Percentiles rank a stretch among this genome's conserved stretches.
Evolutionary conservation across 2,329 filamentous ascomycete genomes (phyloP).

Genomic region (Monosporascus sp.): DNA sequence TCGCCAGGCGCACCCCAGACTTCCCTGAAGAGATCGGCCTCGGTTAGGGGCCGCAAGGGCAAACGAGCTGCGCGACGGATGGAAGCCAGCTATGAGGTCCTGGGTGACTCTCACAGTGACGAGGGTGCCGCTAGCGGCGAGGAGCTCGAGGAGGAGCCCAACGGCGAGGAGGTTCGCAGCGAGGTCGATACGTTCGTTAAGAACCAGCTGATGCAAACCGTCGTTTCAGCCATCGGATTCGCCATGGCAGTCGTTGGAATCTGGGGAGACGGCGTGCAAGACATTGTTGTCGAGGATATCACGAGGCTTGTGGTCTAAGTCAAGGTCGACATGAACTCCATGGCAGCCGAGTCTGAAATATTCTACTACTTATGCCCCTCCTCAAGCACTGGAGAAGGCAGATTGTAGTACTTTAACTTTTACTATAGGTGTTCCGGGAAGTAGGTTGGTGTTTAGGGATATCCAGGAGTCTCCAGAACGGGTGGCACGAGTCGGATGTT

Average conservation of each 20-base stretch:
- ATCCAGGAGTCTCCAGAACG: constrained; percentile 1
- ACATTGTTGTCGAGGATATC: background rate
- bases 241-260: constrained; percentile 59
- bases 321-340: too few species aligned
- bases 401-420: background rate
- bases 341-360: background rate
- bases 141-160: constrained; percentile 43
- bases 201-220: constrained; percentile 50
- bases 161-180: constrained; percentile 58
- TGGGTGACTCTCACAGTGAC: constrained; percentile 45
- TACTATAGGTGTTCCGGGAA: background rate
- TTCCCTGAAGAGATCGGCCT: constrained; percentile 22
- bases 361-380: background rate
- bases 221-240: constrained; percentile 52
- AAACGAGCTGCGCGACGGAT: constrained; percentile 41
- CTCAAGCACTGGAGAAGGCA: background rate
- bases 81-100: constrained; percentile 69
- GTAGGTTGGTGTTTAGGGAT: background rate
- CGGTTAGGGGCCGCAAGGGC: constrained; percentile 24
- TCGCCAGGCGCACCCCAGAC: constrained; percentile 22
- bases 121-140: constrained; percentile 41
- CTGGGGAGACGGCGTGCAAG: constrained; percentile 55
- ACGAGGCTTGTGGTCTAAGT: too few species aligned
- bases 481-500: background rate
- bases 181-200: constrained; percentile 52